Base-by-base conservation (phyloP, 345 rosid species). In the Eutrema yunnanense region DNA sequence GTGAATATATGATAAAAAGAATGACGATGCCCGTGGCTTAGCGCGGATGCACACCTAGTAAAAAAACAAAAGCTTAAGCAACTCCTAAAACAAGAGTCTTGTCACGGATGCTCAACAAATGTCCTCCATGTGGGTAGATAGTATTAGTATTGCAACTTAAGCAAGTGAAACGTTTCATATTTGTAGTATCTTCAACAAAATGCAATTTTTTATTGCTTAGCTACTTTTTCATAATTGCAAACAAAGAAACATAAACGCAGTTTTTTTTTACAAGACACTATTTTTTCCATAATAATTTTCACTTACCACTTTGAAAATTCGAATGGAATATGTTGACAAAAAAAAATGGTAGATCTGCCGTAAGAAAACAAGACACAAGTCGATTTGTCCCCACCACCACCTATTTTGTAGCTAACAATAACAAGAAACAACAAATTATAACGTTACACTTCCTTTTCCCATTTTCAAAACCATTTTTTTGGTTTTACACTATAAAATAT, bases 351-450 rank as follows among this genome's bases (percentile, higher is more conserved):
- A 40, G 61, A 26, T 59, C 73, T 38, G 9, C 36, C 60, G 67
- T 61, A 71, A 49, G 61, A 65, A 47, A 65, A 38, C 42, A 54
- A 65, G 34, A 46, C 58, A 56, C 65, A 46, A 38, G 42, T 73
- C 27, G 37, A 30, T 47, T n/a, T 29, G 65, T 57, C 77, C 65
- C 77, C 66, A 73, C 77, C 77, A 37, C 51, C 65, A 65, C 59
- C 70, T 47, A 41, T 65, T 65, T 73, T 65, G 65, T 52, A 65
- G 57, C 71, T 37, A 65, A 51, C 64, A 46, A 46, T 44, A 64
- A 55, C 57, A 63, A 63, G 8, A 46, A 41, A 56, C 65, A 42
- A 42, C 54, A 43, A 62, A 55, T 37, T 27, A 13, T 56, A 73
- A 73, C 72, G 77, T 65, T 73, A 65, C 72, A 55, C 36, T 56